These are phyloP conservation scores for Arachis stenosperma DNA, from an alignment of 306 rosid species.

Conservation along the genomic window DNA sequence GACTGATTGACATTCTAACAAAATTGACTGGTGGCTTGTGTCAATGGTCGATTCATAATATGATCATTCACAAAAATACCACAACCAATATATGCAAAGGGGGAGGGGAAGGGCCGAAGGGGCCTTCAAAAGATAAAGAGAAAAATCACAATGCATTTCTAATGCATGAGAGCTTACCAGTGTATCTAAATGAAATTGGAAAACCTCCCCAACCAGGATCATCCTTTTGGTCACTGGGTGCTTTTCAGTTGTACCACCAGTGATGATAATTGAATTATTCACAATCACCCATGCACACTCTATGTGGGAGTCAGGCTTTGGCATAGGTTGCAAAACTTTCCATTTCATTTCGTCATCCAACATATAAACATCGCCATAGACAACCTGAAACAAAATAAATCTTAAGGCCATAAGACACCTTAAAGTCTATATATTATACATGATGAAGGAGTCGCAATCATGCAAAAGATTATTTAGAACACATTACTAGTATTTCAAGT, in stretches of 20 bases:
- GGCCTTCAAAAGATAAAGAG: conserved; percentile 4
- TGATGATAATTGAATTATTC: conserved; percentile 74
- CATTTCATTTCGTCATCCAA: conserved; percentile 83
- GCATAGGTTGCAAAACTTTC: conserved; percentile 77
- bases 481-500: background rate
- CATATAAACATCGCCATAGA: conserved; percentile 82
- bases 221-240: conserved; percentile 80
- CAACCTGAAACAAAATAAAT: conserved; percentile 59
- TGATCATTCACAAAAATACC: background rate
- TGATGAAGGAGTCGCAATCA: background rate
- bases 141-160: conserved; percentile 16
- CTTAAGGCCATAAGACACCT: conserved; percentile 1
- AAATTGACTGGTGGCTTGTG: background rate
- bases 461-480: conserved; percentile 10
- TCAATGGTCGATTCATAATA: conserved; percentile 14
- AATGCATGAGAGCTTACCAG: conserved; percentile 53
- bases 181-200: conserved; percentile 67
- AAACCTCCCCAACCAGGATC: conserved; percentile 87
- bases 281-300: conserved; percentile 80
- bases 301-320: conserved; percentile 83
- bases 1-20: background rate
- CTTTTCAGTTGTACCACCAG: conserved; percentile 93
- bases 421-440: conserved; percentile 14
- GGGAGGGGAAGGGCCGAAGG: conserved; percentile 20
- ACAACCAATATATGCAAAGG: conserved; percentile 9